A percentile compares a stretch with the other conserved stretches of the same genome.
These are phyloP conservation scores for Exophiala sp. DNA, from an alignment of 2,329 filamentous ascomycete genomes.

Conservation along the genomic window DNA sequence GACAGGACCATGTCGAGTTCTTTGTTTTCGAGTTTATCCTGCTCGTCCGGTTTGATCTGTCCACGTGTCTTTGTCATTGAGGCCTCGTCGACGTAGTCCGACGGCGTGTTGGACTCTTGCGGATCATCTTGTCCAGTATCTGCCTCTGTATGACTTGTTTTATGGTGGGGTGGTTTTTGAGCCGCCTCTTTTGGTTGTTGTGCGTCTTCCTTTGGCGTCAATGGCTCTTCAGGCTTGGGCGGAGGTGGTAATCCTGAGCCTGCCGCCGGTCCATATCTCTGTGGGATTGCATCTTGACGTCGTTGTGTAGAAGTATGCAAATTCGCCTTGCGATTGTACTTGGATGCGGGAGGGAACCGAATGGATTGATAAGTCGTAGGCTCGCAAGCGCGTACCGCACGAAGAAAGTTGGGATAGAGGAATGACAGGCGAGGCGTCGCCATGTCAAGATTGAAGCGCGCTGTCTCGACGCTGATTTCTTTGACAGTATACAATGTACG, in stretches of 20 bases:
- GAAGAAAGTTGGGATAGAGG: slow-evolving; percentile 65
- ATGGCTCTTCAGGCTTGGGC: slow-evolving; percentile 29
- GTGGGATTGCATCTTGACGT: slow-evolving; percentile 40
- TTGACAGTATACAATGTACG: not conserved
- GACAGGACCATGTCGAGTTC: slow-evolving; percentile 41
- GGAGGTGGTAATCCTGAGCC: slow-evolving; percentile 41
- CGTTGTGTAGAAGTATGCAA: slow-evolving; percentile 38
- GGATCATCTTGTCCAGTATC: slow-evolving; percentile 22
- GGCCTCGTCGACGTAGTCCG: slow-evolving; percentile 20
- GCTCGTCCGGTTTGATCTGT: slow-evolving; percentile 10
- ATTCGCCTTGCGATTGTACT: slow-evolving; percentile 30
- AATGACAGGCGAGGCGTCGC: slow-evolving; percentile 62
- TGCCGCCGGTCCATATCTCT: slow-evolving; percentile 46
- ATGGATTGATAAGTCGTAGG: slow-evolving; percentile 43
- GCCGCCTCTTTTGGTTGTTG: slow-evolving; percentile 12
- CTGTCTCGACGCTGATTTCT: not conserved
- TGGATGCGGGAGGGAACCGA: slow-evolving; percentile 33
- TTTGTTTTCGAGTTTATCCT: slow-evolving; percentile 19
- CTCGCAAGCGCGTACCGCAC: slow-evolving; percentile 51
- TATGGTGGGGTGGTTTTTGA: slow-evolving; percentile 1
- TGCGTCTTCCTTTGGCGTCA: slow-evolving; percentile 13
- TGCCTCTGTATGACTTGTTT: slow-evolving; percentile 7
- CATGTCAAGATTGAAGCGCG: slow-evolving; percentile 43
- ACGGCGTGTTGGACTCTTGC: slow-evolving; percentile 17
- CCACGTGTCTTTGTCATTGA: slow-evolving; percentile 9